A percentile compares a stretch with the other conserved stretches of the same genome.
Evolutionary conservation across 2,329 filamentous ascomycete species (phyloP).

Genomic region (Aphanocladium album): DNA sequence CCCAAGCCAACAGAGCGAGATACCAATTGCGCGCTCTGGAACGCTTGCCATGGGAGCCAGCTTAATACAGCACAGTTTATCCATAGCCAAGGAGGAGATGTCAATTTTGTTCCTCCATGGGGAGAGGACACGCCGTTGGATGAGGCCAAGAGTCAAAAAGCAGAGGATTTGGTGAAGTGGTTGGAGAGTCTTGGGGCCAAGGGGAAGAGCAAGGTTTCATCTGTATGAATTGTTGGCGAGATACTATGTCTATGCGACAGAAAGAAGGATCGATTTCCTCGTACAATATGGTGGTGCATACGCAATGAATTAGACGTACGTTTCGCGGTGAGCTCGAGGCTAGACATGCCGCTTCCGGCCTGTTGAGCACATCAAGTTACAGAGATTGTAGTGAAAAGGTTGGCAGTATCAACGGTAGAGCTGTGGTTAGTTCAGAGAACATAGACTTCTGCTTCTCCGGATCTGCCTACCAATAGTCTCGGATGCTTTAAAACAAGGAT

Average conservation of each 20-base stretch:
- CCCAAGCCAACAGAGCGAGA: slow-evolving; percentile 5
- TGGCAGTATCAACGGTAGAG: no score
- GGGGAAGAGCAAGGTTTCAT: neutral
- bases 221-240: neutral
- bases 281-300: no score
- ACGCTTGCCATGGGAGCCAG: slow-evolving; percentile 17
- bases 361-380: no score
- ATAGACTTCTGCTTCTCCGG: no score
- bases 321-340: no score
- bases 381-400: no score
- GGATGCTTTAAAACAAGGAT: neutral
- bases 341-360: no score
- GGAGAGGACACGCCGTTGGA: slow-evolving; percentile 36
- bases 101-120: slow-evolving; percentile 38
- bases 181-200: slow-evolving; percentile 6
- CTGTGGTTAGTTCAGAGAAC: no score
- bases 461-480: neutral
- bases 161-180: slow-evolving; percentile 11
- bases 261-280: no score
- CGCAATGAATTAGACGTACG: no score
- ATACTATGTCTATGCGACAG: no score
- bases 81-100: slow-evolving; percentile 5
- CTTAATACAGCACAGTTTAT: slow-evolving; percentile 14
- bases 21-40: slow-evolving; percentile 14
- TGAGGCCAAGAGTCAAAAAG: slow-evolving; percentile 8